Evolutionary conservation across 1,139 yeast species (phyloP), one percentile per base, ranked within the genome.

Genomic region (Yamadazyma trypodendri): DNA sequence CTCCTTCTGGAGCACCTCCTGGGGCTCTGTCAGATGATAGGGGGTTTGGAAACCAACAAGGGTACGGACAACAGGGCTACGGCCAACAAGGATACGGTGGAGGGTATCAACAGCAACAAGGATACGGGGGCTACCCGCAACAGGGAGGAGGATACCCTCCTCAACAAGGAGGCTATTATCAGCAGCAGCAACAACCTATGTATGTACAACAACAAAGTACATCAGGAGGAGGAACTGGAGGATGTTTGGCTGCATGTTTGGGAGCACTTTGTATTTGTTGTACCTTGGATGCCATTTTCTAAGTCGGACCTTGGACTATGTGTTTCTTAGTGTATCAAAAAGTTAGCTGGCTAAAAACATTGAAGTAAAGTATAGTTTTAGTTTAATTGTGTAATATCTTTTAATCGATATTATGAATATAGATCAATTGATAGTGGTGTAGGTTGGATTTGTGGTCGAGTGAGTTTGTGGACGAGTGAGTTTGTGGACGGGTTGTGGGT

Each of bases 201-300:
- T 81, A 81, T 46, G 86, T 81, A 10, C 72, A 43, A 30, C 46
- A 41, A 32, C 46, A 43, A 37, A 30, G 27, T 12, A n/a, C 31
- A 10, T 29, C 32, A n/a, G 34, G 40, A 11, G 61, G 40, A 11
- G 61, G 61, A 17, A 58, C 58, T 31, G 70, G 67, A 34, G 76
- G 72, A 40, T 82, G 88, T 60, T 69, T 81, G 53, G 71, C 79
- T 61, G 89, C 79, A 4, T 83, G 89, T 64, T 66, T 82, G 50
- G 88, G 81, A 21, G 88, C 86, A 9, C 49, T 81, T 60, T 83
- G 90, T 76, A 52, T 82, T 47, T 84, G 92, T 58, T 82, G 86
- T 61, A 79, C 89, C 5, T 64, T 83, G 50, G 89, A 83, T 55
- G 76, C 81, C 54, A 51, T 83, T 23, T 79, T 82, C 58, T 82